A percentile compares a stretch with the other conserved stretches of the same genome.
Evolutionary conservation across 2,329 filamentous ascomycete genomes (phyloP).

Genomic region (Ophiostoma angusticollis): DNA sequence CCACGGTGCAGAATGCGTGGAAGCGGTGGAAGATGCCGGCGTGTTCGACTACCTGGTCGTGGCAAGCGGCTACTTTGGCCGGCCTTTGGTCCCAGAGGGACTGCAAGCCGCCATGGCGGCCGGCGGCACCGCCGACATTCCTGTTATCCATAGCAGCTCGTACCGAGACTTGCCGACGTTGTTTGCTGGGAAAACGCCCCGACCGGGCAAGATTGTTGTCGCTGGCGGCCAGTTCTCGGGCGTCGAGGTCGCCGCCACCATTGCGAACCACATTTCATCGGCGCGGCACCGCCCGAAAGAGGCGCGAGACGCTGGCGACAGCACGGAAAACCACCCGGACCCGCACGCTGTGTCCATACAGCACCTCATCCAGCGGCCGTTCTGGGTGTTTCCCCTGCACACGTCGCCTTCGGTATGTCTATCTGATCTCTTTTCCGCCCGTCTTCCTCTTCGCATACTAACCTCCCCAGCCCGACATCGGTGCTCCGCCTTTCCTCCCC

Average conservation of each 20-base stretch:
- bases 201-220: constrained; percentile 52
- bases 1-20: constrained; percentile 19
- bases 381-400: constrained; percentile 56
- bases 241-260: constrained; percentile 59
- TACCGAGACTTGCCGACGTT: constrained; percentile 44
- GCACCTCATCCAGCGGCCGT: constrained; percentile 55
- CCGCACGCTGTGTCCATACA: constrained; percentile 45
- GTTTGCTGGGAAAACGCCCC: constrained; percentile 19
- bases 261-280: constrained; percentile 59
- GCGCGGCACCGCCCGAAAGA: constrained; percentile 37
- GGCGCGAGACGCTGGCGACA: constrained; percentile 8
- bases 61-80: constrained; percentile 65
- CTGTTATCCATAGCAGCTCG: constrained; percentile 54
- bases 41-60: constrained; percentile 62
- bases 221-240: constrained; percentile 77
- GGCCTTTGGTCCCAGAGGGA: constrained; percentile 38
- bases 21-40: constrained; percentile 26
- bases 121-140: constrained; percentile 31
- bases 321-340: constrained; percentile 23
- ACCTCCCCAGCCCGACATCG: constrained; percentile 29
- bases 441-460: too few relatives aligned
- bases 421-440: too few relatives aligned
- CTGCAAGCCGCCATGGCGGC: constrained; percentile 21
- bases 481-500: constrained; percentile 53
- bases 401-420: constrained; percentile 28